Percentiles rank a stretch among this genome's conserved stretches.
Conservation (phyloP, 2,329 filamentous ascomycete genomes). For the Pleurostoma richardsiae region DNA sequence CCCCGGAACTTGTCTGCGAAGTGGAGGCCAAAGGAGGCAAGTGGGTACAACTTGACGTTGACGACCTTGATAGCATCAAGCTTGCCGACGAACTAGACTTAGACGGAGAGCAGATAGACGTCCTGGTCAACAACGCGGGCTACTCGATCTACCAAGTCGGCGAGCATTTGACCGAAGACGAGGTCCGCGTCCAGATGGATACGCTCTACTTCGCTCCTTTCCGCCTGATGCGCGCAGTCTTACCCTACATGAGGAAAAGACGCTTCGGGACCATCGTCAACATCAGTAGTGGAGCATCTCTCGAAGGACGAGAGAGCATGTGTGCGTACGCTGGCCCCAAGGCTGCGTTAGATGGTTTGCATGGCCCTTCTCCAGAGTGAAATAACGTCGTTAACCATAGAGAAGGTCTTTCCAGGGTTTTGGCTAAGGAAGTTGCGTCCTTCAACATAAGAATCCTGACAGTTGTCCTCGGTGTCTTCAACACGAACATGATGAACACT, state of each 20-base stretch:
- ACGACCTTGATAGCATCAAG: conserved; percentile 18
- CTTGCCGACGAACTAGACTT: conserved; percentile 28
- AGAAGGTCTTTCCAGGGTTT: conserved; percentile 31
- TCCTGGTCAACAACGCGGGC: conserved; percentile 49
- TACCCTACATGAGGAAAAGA: conserved; percentile 36
- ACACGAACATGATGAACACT: conserved; percentile 34
- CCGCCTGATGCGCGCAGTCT: conserved; percentile 31
- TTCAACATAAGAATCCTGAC: conserved; percentile 38
- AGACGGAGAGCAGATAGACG: conserved; percentile 32
- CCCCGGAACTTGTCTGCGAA: conserved; percentile 29
- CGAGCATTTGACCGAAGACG: conserved; percentile 35
- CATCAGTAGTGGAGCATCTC: conserved; percentile 36
- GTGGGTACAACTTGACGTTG: conserved; percentile 38
- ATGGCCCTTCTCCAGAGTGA: neutral
- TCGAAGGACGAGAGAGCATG: conserved; percentile 35
- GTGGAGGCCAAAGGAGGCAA: conserved; percentile 31
- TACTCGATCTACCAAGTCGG: conserved; percentile 31
- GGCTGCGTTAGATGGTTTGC: conserved; percentile 32
- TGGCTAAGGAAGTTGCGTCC: conserved; percentile 36
- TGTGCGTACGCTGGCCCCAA: conserved; percentile 38
- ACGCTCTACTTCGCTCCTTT: conserved; percentile 40
- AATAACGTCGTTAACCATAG: neutral
- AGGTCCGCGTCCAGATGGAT: conserved; percentile 36
- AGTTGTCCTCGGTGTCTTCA: conserved; percentile 37
- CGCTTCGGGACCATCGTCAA: conserved; percentile 37